Evolutionary conservation across 495 filamentous ascomycete genomes (phyloP).

Genomic region (Tuber calosporum): DNA sequence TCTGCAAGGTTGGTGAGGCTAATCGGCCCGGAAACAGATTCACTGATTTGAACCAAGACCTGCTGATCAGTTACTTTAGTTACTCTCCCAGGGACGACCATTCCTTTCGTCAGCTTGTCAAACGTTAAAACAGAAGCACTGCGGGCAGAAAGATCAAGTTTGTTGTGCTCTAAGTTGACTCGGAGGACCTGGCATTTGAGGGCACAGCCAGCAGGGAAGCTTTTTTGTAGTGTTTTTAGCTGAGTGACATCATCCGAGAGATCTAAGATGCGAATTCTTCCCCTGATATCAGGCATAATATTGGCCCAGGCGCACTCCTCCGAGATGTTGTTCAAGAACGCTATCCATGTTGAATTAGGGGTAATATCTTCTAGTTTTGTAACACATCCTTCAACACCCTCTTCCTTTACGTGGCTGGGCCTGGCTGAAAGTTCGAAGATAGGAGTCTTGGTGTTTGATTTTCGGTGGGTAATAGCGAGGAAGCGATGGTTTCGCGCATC

Average conservation of each 20-base stretch:
- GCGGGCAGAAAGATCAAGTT: slow-evolving; percentile 74
- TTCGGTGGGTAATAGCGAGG: slow-evolving; percentile 78
- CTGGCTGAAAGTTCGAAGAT: slow-evolving; percentile 89
- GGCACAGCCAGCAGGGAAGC: slow-evolving; percentile 82
- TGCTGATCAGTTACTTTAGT: slow-evolving; percentile 78
- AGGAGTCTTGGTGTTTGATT: slow-evolving; percentile 56
- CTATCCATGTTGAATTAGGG: slow-evolving; percentile 61
- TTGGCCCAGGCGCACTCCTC: slow-evolving; percentile 78
- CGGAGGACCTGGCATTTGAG: slow-evolving; percentile 66
- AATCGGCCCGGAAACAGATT: slow-evolving; percentile 64
- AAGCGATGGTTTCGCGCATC: slow-evolving; percentile 86
- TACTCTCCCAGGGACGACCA: slow-evolving; percentile 73
- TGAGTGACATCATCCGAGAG: slow-evolving; percentile 75
- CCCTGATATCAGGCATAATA: slow-evolving; percentile 81
- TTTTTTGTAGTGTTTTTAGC: slow-evolving; percentile 64
- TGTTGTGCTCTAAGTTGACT: slow-evolving; percentile 64
- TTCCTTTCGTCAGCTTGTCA: slow-evolving; percentile 61
- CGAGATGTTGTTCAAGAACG: slow-evolving; percentile 80
- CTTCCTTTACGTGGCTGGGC: slow-evolving; percentile 54
- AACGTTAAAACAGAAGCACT: slow-evolving; percentile 56
- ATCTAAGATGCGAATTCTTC: slow-evolving; percentile 70
- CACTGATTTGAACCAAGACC: slow-evolving; percentile 76
- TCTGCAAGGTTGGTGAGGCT: slow-evolving; percentile 73
- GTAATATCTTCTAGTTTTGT: slow-evolving; percentile 68
- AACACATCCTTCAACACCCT: slow-evolving; percentile 43